Base-by-base conservation (phyloP, 768 basidiomycete genomes). In the Chalciporus pseudorubinellus region DNA sequence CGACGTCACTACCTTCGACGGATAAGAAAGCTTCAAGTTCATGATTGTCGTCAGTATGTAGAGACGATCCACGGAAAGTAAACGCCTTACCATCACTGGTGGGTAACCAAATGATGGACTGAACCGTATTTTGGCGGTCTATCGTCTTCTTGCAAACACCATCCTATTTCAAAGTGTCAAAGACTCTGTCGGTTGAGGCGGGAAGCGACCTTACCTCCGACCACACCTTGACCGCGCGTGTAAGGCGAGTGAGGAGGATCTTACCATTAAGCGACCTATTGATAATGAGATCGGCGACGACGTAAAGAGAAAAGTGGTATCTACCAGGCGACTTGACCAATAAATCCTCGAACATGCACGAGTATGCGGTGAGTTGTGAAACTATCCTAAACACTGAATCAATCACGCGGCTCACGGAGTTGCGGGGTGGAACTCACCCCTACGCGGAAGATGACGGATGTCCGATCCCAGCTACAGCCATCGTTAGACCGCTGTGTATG, bases 311-410 rank as follows among this genome's bases (percentile, higher is more conserved):
- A 36, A 39, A 46, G 33, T 5, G 18, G 33, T 5, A 47, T 18
- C 38, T 62, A 77, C 77, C 79, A 81, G 5, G 78, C 79, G 18
- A 81, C 79, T 59, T 81, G 79, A 31, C 74, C 74, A 53, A 80
- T 74, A 62, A 81, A 82, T 26, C 77, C 79, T 41, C 72, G 70
- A 22, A 77, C 76, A 50, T 80, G 80, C 12, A 77, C 78, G 2
- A 80, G 70, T 31, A 75, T 71, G 46, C 79, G 73, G 55, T 79
- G 76, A n/a, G 67, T 66, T 11, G 70, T 68, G 44, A 77, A 67
- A 14, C 66, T 64, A 34, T 76, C 75, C 78, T 79, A 53, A 45
- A 50, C 21, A 33, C 20, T 16, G 44, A 13, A 29, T 59, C 33
- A 61, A 50, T 50, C 64, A 50, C 41, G 52, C 56, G 53, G 22